Evolutionary conservation across 148 eudicot species (phyloP), one percentile per base, ranked within the genome.

Genomic region (Fagopyrum esculentum): DNA sequence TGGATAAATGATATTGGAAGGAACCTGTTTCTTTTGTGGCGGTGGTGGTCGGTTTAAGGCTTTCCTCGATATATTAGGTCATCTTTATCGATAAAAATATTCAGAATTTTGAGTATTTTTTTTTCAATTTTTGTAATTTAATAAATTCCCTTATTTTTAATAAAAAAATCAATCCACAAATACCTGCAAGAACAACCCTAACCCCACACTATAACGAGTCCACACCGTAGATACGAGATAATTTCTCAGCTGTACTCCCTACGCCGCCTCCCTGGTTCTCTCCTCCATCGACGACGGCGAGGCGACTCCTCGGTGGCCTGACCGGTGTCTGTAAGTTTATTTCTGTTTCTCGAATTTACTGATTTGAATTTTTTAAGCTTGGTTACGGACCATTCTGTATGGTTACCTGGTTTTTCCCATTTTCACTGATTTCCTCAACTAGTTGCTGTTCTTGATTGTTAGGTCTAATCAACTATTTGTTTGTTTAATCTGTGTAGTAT

Each of bases 271-370:
- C 43, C 71, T 66, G 6, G 11, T 12, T 66, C 71, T 13, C n/a
- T 66, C 71, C 71, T 66, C 46, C 71, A 66, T 6, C 71, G 71
- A 66, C 71, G 71, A 43, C 71, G 45, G 45, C 46, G 46, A 66
- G 71, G 8, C 71, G 71, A 66, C 46, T 66, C 45, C 0, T 40
- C 71, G 19, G 47, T 17, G 71, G 17, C 47, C 47, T 66, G 46
- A 66, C 71, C 71, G 71, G 71, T 6, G 71, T 66, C 17, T 40
- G 71, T 66, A 66, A 35, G 71, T 66, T 45, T 8, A 66, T 66
- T 45, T 66, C 19, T 15, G 46, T 6, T 43, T 35, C 71, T 66
- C 71, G 9, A 43, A 1, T 66, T 66, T 16, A 40, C 46, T 43
- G 17, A 12, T 40, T 66, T 40, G 26, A 66, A 7, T 6, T n/a